These are phyloP conservation scores for Trichophyton equinum DNA, from an alignment of 2,329 filamentous ascomycete species.

Conservation along the genomic window DNA sequence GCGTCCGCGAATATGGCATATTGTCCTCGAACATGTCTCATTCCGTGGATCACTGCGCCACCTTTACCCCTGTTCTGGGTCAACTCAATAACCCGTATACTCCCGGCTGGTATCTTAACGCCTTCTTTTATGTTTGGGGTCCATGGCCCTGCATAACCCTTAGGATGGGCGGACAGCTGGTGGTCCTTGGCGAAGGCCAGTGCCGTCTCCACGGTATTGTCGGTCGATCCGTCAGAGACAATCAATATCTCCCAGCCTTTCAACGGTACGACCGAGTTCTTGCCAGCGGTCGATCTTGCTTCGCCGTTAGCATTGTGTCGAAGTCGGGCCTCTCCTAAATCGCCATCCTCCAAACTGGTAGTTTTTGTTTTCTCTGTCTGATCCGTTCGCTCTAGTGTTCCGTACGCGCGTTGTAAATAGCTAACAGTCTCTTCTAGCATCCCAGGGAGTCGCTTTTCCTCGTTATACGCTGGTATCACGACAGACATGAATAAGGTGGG, in stretches of 20 bases:
- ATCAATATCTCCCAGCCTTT: constrained; percentile 83
- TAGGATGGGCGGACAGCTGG: constrained; percentile 39
- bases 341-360: constrained; percentile 17
- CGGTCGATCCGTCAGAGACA: constrained; percentile 78
- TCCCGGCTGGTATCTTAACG: constrained; percentile 55
- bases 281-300: constrained; percentile 20
- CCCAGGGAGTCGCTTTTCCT: constrained; percentile 66
- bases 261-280: constrained; percentile 26
- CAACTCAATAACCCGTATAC: constrained; percentile 67
- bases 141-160: constrained; percentile 41
- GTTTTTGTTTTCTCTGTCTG: constrained; percentile 23
- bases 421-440: constrained; percentile 85
- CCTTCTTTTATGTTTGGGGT: constrained; percentile 32
- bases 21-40: constrained; percentile 77
- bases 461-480: constrained; percentile 91
- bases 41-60: constrained; percentile 85
- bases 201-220: constrained; percentile 67
- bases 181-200: constrained; percentile 66
- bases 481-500: constrained; percentile 79
- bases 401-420: constrained; percentile 69
- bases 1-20: constrained; percentile 93
- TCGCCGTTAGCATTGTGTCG: constrained; percentile 22
- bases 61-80: constrained; percentile 84
- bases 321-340: constrained; percentile 10
- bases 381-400: constrained; percentile 30